Evolutionary conservation across 2,329 filamentous ascomycete species (phyloP), one percentile per base, ranked within the genome.

Genomic region (Corynespora cassiicola): DNA sequence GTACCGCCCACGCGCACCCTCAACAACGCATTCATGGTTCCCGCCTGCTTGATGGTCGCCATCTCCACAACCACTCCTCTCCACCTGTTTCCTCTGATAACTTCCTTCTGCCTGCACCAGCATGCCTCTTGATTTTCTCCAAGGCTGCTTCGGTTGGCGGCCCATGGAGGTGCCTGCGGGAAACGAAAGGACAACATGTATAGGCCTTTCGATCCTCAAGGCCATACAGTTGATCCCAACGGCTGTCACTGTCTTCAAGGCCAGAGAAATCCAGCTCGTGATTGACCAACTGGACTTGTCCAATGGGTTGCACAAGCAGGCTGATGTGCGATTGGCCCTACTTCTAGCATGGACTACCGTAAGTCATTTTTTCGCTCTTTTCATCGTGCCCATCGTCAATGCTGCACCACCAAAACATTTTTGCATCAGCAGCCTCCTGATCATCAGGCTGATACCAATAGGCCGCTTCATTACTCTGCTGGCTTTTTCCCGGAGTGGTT

Each of bases 71-170:
- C n/a, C 31, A 11, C 22, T 15, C 38, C 25, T 30, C 17, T 9
- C 8, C 10, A 27, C 17, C 23, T 14, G 7, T 11, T 12, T 6
- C 14, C 8, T 6, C 19, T 4, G 12, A 7, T 10, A 23, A 8
- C 16, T 16, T 17, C n/a, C n/a, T 17, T 14, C 4, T 31, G 8
- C 20, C 11, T 23, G 10, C 6, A 17, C 20, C 10, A 7, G 14
- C 6, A 50, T 40, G 36, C 32, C 31, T 20, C 26, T 48, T 18
- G 24, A 34, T 14, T 50, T 37, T 22, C 37, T 55, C 3, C 24
- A 38, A 10, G 42, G 41, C 7, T 53, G 37, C 24, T 48, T 43
- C 17, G 45, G 49, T 15, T 50, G 38, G 33, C 26, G 21, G 35
- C 45, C 39, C 7, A 27, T 24, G 9, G 31, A 38, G 23, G 39